phyloP scores from a whole-genome alignment of 108 stramenopile genomes.

The Fragilariopsis cylindrus region DNA sequence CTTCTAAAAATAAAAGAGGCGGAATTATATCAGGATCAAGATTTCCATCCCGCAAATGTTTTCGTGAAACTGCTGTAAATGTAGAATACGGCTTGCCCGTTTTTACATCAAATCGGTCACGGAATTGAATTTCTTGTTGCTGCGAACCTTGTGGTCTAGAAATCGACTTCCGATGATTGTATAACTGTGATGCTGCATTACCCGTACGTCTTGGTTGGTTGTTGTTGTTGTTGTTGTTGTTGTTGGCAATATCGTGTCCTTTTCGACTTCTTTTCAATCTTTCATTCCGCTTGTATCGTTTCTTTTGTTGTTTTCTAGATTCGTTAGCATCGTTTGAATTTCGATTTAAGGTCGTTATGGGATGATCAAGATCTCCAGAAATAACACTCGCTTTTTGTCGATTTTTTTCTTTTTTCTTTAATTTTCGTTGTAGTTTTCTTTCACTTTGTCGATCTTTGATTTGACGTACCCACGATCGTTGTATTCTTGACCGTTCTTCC shows the following conservation, averaged over 20 bases:
- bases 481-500: not conserved
- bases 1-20: conserved; percentile 64
- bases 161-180: conserved; percentile 9
- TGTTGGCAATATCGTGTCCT: not conserved
- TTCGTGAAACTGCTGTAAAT: conserved; percentile 21
- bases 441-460: conserved; percentile 5
- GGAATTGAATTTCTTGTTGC: not conserved
- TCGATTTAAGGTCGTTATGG: not conserved
- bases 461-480: not conserved
- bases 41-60: conserved; percentile 17
- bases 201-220: not conserved
- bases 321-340: not conserved
- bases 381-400: not conserved
- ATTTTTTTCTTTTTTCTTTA: not conserved
- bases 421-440: not conserved
- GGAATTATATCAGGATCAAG: conserved; percentile 18
- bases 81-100: conserved; percentile 16
- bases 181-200: not conserved
- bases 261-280: conserved; percentile 1
- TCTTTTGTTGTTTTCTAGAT: not conserved
- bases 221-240: not conserved
- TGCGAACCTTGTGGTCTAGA: not conserved
- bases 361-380: not conserved
- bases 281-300: not conserved
- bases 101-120: conserved; percentile 2